Base-by-base conservation (phyloP, 257 asterid species). In the Plantago elongata region DNA sequence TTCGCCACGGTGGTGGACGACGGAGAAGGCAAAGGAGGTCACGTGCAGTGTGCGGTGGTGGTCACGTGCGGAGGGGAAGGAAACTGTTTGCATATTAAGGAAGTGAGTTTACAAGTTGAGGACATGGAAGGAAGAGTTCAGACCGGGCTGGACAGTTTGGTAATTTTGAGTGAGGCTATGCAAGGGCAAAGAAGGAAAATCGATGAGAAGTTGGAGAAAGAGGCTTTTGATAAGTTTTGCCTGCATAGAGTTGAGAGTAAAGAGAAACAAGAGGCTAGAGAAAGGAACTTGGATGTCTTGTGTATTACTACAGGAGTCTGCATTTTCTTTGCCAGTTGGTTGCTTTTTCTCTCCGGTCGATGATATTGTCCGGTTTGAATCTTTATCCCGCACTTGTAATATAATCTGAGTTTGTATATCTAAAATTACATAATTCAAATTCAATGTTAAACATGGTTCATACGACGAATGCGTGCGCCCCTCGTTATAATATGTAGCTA, bases 51-150 rank as follows among this genome's bases (percentile, higher is more conserved):
- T 54, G 79, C 76, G 15, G 90, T 79, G 74, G 68, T 79, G 64
- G 80, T 85, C 67, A 77, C 78, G n/a, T 87, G 89, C 77, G 78
- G 84, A 34, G 82, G 83, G 5, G 70, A 73, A 27, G 87, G 75
- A 45, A 87, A 89, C 9, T 78, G 83, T 3, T 18, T 85, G 73
- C 80, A 80, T 29, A 75, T 81, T 75, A 61, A 79, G 45, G 98
- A 85, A 54, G 83, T 83, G 37, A 73, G 84, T 69, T 55, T 85
- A 91, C 89, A 77, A 68, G 72, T 83, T 68, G 94, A 90, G 85
- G 98, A 90, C 65, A 63, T 88, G 76, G 91, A 90, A n/a, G 96
- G 96, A 0, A 82, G 74, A 54, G 67, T 68, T 0, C n/a, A 77
- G 10, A 54, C 45, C 1, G 98, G 98, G 12, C 51, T 45, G 78